These are phyloP conservation scores for Pseudogymnoascus sp. DNA, from an alignment of 2,329 filamentous ascomycete species.

Conservation along the genomic window DNA sequence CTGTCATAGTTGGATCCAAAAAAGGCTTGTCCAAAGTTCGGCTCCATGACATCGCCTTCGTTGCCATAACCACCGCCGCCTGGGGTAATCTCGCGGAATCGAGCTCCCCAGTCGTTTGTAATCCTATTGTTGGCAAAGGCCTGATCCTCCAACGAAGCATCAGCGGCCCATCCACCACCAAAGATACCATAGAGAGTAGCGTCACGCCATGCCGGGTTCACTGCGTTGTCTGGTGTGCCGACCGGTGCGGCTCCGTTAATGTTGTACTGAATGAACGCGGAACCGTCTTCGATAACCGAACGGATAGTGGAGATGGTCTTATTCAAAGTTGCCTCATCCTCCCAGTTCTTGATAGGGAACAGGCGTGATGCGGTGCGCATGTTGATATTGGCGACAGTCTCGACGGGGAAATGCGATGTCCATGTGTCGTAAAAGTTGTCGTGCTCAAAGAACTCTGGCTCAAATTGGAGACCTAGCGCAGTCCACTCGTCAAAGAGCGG, in stretches of 20 bases:
- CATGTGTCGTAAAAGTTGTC: slow-evolving; percentile 23
- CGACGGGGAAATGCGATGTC: slow-evolving; percentile 29
- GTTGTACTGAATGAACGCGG: slow-evolving; percentile 22
- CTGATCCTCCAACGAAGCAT: slow-evolving; percentile 18
- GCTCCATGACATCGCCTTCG: slow-evolving; percentile 39
- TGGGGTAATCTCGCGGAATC: slow-evolving; percentile 30
- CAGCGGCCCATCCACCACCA: slow-evolving; percentile 12
- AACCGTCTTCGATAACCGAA: slow-evolving; percentile 26
- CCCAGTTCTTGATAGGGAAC: slow-evolving; percentile 33
- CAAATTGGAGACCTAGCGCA: slow-evolving; percentile 21
- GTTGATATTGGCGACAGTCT: slow-evolving; percentile 25
- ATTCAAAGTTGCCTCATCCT: slow-evolving; percentile 20
- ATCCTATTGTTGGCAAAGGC: slow-evolving; percentile 22
- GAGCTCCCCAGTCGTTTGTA: slow-evolving; percentile 24
- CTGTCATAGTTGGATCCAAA: slow-evolving; percentile 29
- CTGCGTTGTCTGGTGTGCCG: slow-evolving; percentile 10
- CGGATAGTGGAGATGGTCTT: slow-evolving; percentile 25
- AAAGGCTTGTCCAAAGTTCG: slow-evolving; percentile 35
- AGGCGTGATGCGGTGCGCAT: slow-evolving; percentile 33
- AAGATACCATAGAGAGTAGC: slow-evolving; percentile 6
- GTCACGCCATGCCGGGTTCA: slow-evolving; percentile 17
- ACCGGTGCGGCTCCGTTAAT: slow-evolving; percentile 8
- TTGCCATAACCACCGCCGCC: slow-evolving; percentile 39
- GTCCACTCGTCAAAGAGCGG: slow-evolving; percentile 30
- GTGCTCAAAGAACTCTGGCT: slow-evolving; percentile 3